Conservation (phyloP, 768 basidiomycete genomes). For the Zangia roseola region DNA sequence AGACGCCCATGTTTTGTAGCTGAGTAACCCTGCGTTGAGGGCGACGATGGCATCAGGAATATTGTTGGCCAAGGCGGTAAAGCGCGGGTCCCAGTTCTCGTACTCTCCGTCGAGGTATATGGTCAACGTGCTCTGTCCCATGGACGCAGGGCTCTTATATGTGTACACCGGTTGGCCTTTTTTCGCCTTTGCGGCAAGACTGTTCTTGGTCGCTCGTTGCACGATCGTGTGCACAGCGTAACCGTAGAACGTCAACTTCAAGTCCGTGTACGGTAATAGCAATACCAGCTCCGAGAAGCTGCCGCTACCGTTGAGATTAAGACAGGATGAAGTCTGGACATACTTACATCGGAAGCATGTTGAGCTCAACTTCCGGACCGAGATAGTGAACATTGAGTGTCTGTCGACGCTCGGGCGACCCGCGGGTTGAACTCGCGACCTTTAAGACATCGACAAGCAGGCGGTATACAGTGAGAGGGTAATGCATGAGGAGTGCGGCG, state of each 20-base stretch:
- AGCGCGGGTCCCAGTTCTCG: constrained; percentile 27
- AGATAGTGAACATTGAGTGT: constrained; percentile 36
- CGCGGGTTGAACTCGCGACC: constrained; percentile 24
- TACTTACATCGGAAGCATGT: constrained; percentile 41
- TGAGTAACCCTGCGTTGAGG: constrained; percentile 39
- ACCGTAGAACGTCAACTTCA: constrained; percentile 44
- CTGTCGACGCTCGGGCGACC: constrained; percentile 23
- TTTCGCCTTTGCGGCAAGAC: constrained; percentile 31
- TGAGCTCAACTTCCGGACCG: constrained; percentile 40
- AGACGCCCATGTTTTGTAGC: constrained; percentile 37
- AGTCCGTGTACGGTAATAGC: constrained; percentile 43
- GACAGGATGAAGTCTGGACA: background rate
- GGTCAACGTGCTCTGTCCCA: constrained; percentile 39
- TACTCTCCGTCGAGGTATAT: constrained; percentile 35
- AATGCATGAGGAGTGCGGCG: constrained; percentile 44
- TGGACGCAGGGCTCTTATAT: constrained; percentile 37
- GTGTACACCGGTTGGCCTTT: constrained; percentile 30
- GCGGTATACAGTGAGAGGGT: constrained; percentile 41
- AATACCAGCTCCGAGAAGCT: constrained; percentile 49
- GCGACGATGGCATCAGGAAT: constrained; percentile 44
- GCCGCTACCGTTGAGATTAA: background rate
- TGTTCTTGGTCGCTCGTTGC: constrained; percentile 31
- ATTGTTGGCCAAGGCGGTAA: constrained; percentile 13
- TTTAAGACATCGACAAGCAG: constrained; percentile 36
- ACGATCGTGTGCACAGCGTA: constrained; percentile 30